A percentile compares a stretch with the other conserved stretches of the same genome.
These are phyloP conservation scores for Aureobasidium sp. DNA, from an alignment of 2,329 filamentous ascomycete genomes.

Conservation along the genomic window DNA sequence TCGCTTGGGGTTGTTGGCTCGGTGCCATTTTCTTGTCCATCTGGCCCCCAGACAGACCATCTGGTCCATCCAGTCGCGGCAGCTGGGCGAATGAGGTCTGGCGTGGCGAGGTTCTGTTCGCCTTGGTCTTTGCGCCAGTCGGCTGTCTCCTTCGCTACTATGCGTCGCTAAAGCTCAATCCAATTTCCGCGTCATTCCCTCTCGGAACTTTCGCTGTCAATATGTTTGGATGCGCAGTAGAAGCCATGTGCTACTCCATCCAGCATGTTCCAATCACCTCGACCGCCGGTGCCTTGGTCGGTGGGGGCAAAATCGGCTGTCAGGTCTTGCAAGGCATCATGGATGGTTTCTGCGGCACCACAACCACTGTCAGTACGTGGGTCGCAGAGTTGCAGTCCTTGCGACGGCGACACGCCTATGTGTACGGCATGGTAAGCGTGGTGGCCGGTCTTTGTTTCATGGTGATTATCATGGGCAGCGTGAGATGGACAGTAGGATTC, in stretches of 20 bases:
- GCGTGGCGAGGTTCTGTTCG: slow-evolving; percentile 69
- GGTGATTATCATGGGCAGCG: slow-evolving; percentile 66
- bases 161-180: slow-evolving; percentile 63
- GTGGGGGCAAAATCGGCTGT: slow-evolving; percentile 37
- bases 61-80: slow-evolving; percentile 25
- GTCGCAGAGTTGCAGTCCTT: slow-evolving; percentile 38
- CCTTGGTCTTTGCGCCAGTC: slow-evolving; percentile 73
- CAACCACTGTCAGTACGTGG: slow-evolving; percentile 45
- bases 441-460: slow-evolving; percentile 50
- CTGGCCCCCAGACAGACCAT: slow-evolving; percentile 56
- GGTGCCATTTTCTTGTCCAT: slow-evolving; percentile 66
- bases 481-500: slow-evolving; percentile 58
- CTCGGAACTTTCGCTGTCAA: slow-evolving; percentile 83
- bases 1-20: slow-evolving; percentile 71
- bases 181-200: slow-evolving; percentile 60
- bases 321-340: slow-evolving; percentile 42
- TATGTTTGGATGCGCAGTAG: slow-evolving; percentile 63
- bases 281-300: slow-evolving; percentile 28
- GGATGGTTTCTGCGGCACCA: slow-evolving; percentile 43
- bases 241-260: slow-evolving; percentile 73
- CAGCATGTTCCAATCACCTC: slow-evolving; percentile 51
- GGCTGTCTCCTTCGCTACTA: slow-evolving; percentile 75
- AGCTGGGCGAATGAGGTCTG: slow-evolving; percentile 50
- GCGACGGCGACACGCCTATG: slow-evolving; percentile 52
- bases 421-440: slow-evolving; percentile 60